phyloP scores from a whole-genome alignment of 257 asterid species.

The Gentiana straminea region DNA sequence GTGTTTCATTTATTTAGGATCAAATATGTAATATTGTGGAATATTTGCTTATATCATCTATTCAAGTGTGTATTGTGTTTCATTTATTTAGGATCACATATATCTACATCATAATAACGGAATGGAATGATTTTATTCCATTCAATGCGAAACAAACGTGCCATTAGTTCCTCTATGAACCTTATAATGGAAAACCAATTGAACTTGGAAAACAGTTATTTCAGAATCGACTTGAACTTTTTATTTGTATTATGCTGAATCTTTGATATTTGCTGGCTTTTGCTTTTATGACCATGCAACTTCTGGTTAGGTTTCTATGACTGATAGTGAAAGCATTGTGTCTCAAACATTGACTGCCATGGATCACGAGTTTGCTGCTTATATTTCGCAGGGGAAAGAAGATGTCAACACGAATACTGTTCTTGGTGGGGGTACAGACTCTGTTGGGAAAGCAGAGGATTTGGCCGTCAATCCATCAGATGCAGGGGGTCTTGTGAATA shows the following conservation, averaged over 20 bases:
- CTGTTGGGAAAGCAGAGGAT: slow-evolving; percentile 8
- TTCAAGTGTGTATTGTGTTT: too few species aligned
- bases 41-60: too few species aligned
- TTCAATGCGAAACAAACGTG: too few species aligned
- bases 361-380: slow-evolving; percentile 8
- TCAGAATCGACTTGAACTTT: neutral
- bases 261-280: neutral
- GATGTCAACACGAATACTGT: slow-evolving; percentile 11
- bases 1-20: too few species aligned
- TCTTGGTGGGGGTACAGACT: slow-evolving; percentile 7
- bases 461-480: slow-evolving; percentile 10
- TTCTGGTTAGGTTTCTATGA: slow-evolving; percentile 10
- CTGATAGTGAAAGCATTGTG: slow-evolving; percentile 22
- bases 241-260: neutral
- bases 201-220: too few species aligned
- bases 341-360: slow-evolving; percentile 10
- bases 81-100: too few species aligned
- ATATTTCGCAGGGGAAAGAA: slow-evolving; percentile 6
- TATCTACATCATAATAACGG: too few species aligned
- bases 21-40: too few species aligned
- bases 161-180: too few species aligned
- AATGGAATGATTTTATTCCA: too few species aligned
- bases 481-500: slow-evolving; percentile 5
- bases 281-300: neutral
- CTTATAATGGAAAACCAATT: too few species aligned